Evolutionary conservation across 2,329 filamentous ascomycete genomes (phyloP), one percentile per base, ranked within the genome.

Genomic region (Zasmidium angulare): DNA sequence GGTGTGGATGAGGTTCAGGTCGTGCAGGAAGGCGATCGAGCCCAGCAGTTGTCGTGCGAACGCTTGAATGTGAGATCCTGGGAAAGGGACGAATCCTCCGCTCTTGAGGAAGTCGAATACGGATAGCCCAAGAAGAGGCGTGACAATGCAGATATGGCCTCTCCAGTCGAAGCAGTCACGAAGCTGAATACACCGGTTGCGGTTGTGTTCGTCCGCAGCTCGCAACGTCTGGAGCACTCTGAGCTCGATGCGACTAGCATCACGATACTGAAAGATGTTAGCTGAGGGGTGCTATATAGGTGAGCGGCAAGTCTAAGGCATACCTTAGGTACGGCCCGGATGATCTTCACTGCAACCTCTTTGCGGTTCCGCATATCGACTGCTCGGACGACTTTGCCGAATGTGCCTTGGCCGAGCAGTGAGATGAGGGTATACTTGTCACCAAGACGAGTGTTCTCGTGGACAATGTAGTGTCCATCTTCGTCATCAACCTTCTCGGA

Each of bases 51-150:
- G 95, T 52, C 93, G 87, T 50, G 95, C 95, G 81, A 99, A 98
- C 73, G 86, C 93, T 75, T 98, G 95, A 60, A 99, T 99, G 76
- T 99, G 95, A 66, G 93, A 97, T 81, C 96, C 98, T 12, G 95
- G 95, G 71, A 99, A 99, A 0, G 95, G 95, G 19, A 96, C 92
- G 72, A 99, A 99, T 65, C 86, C 85, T 72, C 98, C 98, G 71
- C 89, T 88, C 79, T 99, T 99, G 50, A 99, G 82, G 69, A 99
- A 99, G 77, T 99, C 95, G 74, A 99, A 99, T 54, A 99, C 93
- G 69, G 93, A 98, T 72, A 97, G 93, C 50, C 93, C 93, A 29
- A 98, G 84, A 17, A 89, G 77, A 72, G 89, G 86, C 14, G 86
- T 89, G 68, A 89, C 86, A 61, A 89, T 89, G 81, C 95, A 99